Base-by-base conservation (phyloP, 805 yeast genomes). In the Candida pseudofarinosa region DNA sequence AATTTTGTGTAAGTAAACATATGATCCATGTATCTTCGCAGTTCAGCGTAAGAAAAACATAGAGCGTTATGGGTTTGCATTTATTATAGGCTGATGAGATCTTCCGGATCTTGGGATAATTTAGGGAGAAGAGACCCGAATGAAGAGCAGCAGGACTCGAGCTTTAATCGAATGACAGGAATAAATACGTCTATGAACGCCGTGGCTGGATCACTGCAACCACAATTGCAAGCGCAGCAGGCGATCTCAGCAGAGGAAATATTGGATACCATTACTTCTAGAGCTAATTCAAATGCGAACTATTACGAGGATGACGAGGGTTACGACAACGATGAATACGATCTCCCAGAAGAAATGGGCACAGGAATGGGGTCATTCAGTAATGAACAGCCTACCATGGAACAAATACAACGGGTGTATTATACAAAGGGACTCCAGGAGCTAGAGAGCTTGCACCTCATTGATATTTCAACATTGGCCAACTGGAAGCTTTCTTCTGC, bases 401-500 rank as follows among this genome's bases (percentile, higher is more conserved):
- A 70, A 45, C 71, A 68, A 43, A 54, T 67, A 0, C 74, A 69
- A 45, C 45, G 62, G n/a, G 64, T 63, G 1, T 70, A 65, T 51
- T 71, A 71, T 41, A 39, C 56, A 2, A 60, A 56, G 49, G 87
- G 85, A 0, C 59, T 82, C 3, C 71, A 73, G 42, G 79, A 76
- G 38, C 59, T 82, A 42, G 89, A 84, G 44, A 58, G 65, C 10
- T 55, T 68, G 23, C 88, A 85, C 10, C 59, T 87, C 14, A 69
- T 79, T 0, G 97, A 93, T 56, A 73, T 91, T 7, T 88, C 96
- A 1, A 79, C 82, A 14, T 67, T 85, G 15, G 98, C 95, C 0
- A 73, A 82, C 18, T 93, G 97, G 97, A 74, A 80, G 31, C 80
- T 88, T 0, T 85, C 96, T 1, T 84, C 96, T 0, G 65, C 43